phyloP scores from a whole-genome alignment of 768 basidiomycete species.

The Suillus occidentalis region DNA sequence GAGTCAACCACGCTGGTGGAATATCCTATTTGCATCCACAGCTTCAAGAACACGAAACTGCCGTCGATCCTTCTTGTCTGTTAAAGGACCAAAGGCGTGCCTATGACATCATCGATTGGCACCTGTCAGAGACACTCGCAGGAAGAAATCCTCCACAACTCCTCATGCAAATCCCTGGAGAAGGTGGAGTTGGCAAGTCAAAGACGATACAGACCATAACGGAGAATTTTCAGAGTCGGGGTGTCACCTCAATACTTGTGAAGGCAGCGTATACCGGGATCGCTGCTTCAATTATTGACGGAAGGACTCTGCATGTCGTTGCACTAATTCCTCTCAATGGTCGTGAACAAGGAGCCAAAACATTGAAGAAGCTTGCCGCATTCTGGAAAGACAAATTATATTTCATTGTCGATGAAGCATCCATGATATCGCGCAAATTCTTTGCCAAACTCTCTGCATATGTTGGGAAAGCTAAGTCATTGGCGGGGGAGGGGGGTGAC shows the following conservation, averaged over 20 bases:
- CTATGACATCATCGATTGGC: constrained; percentile 36
- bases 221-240: constrained; percentile 23
- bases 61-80: too few species aligned
- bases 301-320: constrained; percentile 36
- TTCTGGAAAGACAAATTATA: constrained; percentile 7
- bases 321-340: constrained; percentile 25
- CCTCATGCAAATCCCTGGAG: constrained; percentile 39
- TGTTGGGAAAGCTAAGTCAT: constrained; percentile 16
- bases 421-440: constrained; percentile 36
- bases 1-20: too few species aligned
- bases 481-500: constrained; percentile 5
- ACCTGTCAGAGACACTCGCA: constrained; percentile 23
- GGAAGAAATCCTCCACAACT: constrained; percentile 28
- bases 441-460: constrained; percentile 24
- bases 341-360: not conserved
- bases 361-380: not conserved
- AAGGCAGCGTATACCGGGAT: constrained; percentile 43
- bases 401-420: constrained; percentile 39
- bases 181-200: constrained; percentile 48
- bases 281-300: constrained; percentile 40
- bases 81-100: constrained; percentile 20
- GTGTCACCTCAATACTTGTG: constrained; percentile 17
- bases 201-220: constrained; percentile 39
- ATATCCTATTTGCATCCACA: too few species aligned
- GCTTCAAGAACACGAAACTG: too few species aligned